Percentiles rank a stretch among this genome's conserved stretches.
phyloP scores from a whole-genome alignment of 139 green algal species.

The Penium margaritaceum region DNA sequence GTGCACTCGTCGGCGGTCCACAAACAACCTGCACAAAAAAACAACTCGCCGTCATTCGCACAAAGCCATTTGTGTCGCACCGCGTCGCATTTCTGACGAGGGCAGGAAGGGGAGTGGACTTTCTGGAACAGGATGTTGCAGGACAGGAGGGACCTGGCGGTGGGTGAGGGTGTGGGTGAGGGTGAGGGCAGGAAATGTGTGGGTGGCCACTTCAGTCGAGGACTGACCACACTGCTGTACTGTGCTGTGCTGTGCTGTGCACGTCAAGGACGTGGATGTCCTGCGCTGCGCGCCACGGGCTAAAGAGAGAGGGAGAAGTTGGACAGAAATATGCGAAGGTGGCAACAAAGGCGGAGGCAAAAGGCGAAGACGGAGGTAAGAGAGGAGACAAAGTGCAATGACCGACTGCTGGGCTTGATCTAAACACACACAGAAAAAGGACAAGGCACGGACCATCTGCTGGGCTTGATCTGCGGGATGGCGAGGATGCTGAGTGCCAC shows the following conservation, averaged over 20 bases:
- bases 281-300: too few relatives aligned
- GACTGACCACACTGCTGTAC: too few relatives aligned
- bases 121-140: neutral
- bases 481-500: slow-evolving; percentile 53
- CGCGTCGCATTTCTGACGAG: neutral
- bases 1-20: slow-evolving; percentile 19
- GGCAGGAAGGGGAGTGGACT: neutral
- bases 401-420: neutral
- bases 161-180: too few relatives aligned
- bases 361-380: too few relatives aligned
- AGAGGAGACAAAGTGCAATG: neutral
- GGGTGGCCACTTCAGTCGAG: too few relatives aligned
- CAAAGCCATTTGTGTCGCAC: too few relatives aligned
- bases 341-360: neutral
- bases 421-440: neutral
- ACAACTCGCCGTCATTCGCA: neutral
- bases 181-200: too few relatives aligned
- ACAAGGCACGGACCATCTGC: neutral
- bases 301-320: too few relatives aligned
- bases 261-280: too few relatives aligned
- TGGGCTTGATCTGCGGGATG: slow-evolving; percentile 11
- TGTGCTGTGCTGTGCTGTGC: too few relatives aligned
- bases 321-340: too few relatives aligned
- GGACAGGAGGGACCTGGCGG: too few relatives aligned
- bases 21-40: neutral